These are phyloP conservation scores for Neurospora intermedia DNA, from an alignment of 495 filamentous ascomycete genomes.

Conservation along the genomic window DNA sequence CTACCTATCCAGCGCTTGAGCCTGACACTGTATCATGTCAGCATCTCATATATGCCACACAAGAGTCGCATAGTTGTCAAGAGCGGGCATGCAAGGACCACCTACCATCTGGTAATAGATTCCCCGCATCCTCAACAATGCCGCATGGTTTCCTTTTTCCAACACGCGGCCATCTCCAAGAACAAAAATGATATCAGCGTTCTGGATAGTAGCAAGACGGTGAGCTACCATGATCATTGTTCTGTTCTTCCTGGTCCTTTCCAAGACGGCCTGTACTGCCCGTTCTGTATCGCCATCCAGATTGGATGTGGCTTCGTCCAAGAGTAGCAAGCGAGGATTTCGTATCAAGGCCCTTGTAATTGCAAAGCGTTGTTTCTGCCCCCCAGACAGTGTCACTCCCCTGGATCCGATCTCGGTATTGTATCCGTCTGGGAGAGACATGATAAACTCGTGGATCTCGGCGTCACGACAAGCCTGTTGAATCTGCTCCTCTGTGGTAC, in stretches of 20 bases:
- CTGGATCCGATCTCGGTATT: slow-evolving; percentile 52
- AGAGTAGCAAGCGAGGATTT: slow-evolving; percentile 57
- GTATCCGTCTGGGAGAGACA: slow-evolving; percentile 47
- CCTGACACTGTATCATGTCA: slow-evolving; percentile 32
- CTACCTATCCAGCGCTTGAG: slow-evolving; percentile 38
- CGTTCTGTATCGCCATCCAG: slow-evolving; percentile 68
- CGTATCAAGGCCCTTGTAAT: slow-evolving; percentile 70
- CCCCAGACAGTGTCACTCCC: slow-evolving; percentile 61
- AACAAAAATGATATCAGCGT: slow-evolving; percentile 49
- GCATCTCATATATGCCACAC: slow-evolving; percentile 1
- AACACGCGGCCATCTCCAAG: slow-evolving; percentile 42
- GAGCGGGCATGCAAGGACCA: slow-evolving; percentile 10
- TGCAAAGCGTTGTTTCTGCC: slow-evolving; percentile 66
- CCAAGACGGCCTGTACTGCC: slow-evolving; percentile 61
- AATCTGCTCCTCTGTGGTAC: slow-evolving; percentile 26
- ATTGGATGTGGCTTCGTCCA: slow-evolving; percentile 73
- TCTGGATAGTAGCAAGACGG: slow-evolving; percentile 45
- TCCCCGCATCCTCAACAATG: slow-evolving; percentile 37
- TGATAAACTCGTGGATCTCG: slow-evolving; percentile 49
- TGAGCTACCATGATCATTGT: slow-evolving; percentile 74
- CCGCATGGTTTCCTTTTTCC: slow-evolving; percentile 41
- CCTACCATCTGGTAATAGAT: slow-evolving; percentile 47
- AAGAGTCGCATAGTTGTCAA: not conserved
- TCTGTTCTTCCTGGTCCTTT: slow-evolving; percentile 48
- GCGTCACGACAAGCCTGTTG: slow-evolving; percentile 43